Conservation (phyloP, 768 basidiomycete species). For the Mycena leptocephala region DNA sequence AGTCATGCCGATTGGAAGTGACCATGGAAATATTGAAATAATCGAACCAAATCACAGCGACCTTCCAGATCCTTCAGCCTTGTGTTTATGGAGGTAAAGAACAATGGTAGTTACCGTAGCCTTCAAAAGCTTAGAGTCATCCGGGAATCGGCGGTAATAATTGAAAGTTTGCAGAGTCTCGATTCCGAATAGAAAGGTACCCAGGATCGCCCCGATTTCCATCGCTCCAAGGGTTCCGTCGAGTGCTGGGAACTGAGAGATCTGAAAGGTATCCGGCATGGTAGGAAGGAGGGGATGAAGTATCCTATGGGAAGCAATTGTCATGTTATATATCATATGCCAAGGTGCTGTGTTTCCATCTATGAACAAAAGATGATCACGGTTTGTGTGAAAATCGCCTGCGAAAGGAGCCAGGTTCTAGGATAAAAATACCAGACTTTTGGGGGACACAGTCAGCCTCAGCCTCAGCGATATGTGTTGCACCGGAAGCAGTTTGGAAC, state of each 20-base stretch:
- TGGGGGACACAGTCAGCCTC: background rate
- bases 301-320: background rate
- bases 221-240: conserved; percentile 1
- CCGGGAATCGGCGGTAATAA: background rate
- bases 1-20: background rate
- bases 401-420: background rate
- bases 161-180: conserved; percentile 7
- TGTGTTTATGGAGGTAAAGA: background rate
- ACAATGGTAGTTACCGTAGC: background rate
- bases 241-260: background rate
- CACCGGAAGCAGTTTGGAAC: background rate
- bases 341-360: background rate
- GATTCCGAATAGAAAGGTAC: background rate
- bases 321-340: background rate
- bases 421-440: background rate
- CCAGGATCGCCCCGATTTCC: background rate
- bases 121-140: background rate
- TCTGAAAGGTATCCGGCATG: background rate
- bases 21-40: background rate
- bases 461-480: background rate
- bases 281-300: background rate
- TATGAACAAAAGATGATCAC: background rate
- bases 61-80: background rate
- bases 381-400: background rate
- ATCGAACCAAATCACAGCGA: conserved; percentile 1